A percentile compares a stretch with the other conserved stretches of the same genome.
These are phyloP conservation scores for Salix arbutifolia DNA, from an alignment of 345 rosid species.

Conservation along the genomic window DNA sequence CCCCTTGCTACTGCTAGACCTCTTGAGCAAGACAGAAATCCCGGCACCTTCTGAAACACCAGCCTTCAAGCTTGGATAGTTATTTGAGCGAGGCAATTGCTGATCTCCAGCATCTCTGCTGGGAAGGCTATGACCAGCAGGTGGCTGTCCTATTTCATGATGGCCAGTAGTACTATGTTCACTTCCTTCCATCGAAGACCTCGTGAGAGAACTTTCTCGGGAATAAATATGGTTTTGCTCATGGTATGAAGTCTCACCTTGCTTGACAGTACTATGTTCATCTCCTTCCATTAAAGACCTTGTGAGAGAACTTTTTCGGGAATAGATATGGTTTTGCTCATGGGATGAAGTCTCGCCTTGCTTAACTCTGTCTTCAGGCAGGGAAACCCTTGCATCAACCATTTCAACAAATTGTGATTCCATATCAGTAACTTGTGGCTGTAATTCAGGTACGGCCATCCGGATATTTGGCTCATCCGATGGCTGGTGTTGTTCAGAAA, in stretches of 20 bases:
- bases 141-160: constrained; percentile 38
- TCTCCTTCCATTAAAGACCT: constrained; percentile 32
- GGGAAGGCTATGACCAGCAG: constrained; percentile 29
- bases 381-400: constrained; percentile 30
- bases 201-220: constrained; percentile 32
- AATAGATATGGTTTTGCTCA: constrained; percentile 30
- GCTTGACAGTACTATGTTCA: constrained; percentile 11
- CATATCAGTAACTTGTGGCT: constrained; percentile 20
- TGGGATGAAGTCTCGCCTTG: constrained; percentile 23
- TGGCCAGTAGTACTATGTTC: constrained; percentile 32
- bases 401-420: background rate
- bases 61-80: constrained; percentile 30
- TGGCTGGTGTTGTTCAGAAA: constrained; percentile 29
- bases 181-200: constrained; percentile 33
- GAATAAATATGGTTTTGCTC: constrained; percentile 31
- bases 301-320: constrained; percentile 32
- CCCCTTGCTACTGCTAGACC: constrained; percentile 79
- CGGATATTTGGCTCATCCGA: constrained; percentile 29
- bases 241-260: constrained; percentile 19
- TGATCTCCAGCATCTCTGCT: constrained; percentile 32
- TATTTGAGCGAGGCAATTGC: constrained; percentile 26
- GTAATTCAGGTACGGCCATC: constrained; percentile 23
- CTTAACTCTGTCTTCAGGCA: constrained; percentile 31
- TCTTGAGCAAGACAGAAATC: constrained; percentile 64
- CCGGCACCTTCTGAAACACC: constrained; percentile 50